These are phyloP conservation scores for Rhytidiadelphus loreus DNA, from an alignment of 225 moss, liverwort and hornwort genomes.

Conservation along the genomic window DNA sequence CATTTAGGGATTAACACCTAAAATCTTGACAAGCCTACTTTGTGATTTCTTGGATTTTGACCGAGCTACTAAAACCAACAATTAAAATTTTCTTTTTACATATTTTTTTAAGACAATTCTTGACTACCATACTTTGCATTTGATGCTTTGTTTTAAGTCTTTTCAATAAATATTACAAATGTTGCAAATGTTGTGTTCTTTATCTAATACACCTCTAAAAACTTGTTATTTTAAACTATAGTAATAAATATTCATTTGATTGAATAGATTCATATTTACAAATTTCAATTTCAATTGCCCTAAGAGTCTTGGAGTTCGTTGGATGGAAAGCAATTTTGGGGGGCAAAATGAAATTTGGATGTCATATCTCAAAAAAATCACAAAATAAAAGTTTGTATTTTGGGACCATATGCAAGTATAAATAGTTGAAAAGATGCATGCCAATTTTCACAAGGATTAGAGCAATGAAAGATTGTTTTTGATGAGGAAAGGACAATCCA, in stretches of 20 bases:
- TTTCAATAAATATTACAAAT: not conserved
- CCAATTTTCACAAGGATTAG: not conserved
- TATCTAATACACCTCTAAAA: too few relatives aligned
- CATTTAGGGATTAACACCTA: not conserved
- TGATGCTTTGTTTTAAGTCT: not conserved
- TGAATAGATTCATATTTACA: not conserved
- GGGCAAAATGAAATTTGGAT: not conserved
- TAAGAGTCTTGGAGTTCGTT: not conserved
- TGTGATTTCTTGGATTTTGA: too few relatives aligned
- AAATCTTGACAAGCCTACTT: not conserved
- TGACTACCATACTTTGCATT: not conserved
- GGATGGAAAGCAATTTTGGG: not conserved
- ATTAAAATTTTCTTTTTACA: accelerated
- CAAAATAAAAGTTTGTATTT: too few relatives aligned
- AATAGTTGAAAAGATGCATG: not conserved
- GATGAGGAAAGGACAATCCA: accelerated
- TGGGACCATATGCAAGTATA: not conserved
- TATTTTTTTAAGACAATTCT: not conserved
- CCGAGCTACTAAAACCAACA: not conserved
- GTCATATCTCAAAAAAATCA: not conserved
- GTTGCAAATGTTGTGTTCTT: not conserved
- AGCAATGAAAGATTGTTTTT: not conserved
- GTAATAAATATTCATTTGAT: not conserved
- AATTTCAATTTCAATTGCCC: not conserved
- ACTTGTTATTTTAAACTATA: accelerated